Base-by-base conservation (phyloP, 2,329 filamentous ascomycete species). In the Allantophomopsis lycopodina region DNA sequence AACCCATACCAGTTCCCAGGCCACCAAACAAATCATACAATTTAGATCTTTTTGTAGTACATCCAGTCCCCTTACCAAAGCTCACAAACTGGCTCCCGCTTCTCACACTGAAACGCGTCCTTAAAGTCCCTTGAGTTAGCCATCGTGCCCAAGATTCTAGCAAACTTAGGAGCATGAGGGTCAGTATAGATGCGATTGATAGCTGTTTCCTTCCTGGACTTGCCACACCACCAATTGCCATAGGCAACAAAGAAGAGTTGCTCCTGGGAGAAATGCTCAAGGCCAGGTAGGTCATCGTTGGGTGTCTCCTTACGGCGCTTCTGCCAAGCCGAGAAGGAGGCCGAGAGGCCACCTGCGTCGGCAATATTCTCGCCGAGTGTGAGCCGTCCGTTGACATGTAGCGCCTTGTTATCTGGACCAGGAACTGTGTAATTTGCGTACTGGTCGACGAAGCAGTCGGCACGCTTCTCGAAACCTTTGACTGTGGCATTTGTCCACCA, bases 281-380 rank as follows among this genome's bases (percentile, higher is more conserved):
- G 54, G 0, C 79, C 79, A 0, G 76, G 77, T 13, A 83, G 64
- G 32, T 65, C 54, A 50, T 64, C 50, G 42, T 70, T 69, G 0
- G 69, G 62, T n/a, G 63, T 65, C 31, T 66, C 58, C 2, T 61
- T 55, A 23, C 73, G 68, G 10, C 68, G 66, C 45, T 68, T 70
- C 53, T 76, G 70, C 79, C 79, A 85, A 0, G 78, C 77, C 17
- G 68, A 62, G 51, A 73, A 83, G 1, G 76, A 65, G 0, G 76
- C 72, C 7, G 68, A 65, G 0, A 84, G 53, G 12, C 79, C 80
- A 13, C 78, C 79, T 1, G 79, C 74, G 54, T 84, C 80, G 2
- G 79, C 78, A 50, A 84, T 78, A 51, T 83, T 83, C 59, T 84
- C 80, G 15, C 72, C 74, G 2, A 83, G 59, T 0, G 79, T 83